Evolutionary conservation across 139 green algal genomes (phyloP), one percentile per base, ranked within the genome.

Genomic region (Chlamydomonas incerta): DNA sequence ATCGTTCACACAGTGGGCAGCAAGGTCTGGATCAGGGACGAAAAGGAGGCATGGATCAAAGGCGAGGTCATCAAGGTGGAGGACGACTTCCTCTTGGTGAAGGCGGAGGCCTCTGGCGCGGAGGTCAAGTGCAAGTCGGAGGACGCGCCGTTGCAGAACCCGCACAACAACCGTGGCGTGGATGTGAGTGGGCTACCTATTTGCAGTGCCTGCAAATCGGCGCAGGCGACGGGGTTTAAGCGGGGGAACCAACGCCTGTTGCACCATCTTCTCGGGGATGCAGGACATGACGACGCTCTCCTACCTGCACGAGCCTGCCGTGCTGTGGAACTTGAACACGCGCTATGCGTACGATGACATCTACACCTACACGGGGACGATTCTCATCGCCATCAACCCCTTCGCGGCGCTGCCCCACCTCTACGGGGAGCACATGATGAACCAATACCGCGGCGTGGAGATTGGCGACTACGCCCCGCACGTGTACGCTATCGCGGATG

Each of bases 211-310:
- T 50, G 41, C 41, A 8, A 50, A 50, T 50, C 41, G 41, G 41
- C 6, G 41, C 41, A 50, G 41, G 41, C 41, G 5, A 5, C 8
- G 41, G 41, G 41, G 41, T 13, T 13, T 50, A 50, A 50, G 41
- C 41, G 5, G 41, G 26, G 28, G 24, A 18, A 8, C 35, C 24
- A 81, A 71, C 72, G 86, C 66, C 60, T 90, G 69, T 83, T 74
- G 70, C 58, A 60, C 41, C 41, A 50, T 50, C 41, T 50, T 50
- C 41, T 50, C 55, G 9, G 41, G 1, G 23, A 5, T 52, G 63
- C 92, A 98, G 96, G 96, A 99, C 93, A 99, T 99, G 98, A 99
- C 97, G 1, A 96, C 94, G 47, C 92, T 99, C 62, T 93, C 95
- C 1, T 99, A 99, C 90, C 93, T 99, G 26, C 97, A 99, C 89